Evolutionary conservation across 192 early-diverging fungal species (phyloP), one percentile per base, ranked within the genome.

Genomic region (Rhizophlyctis rosea): DNA sequence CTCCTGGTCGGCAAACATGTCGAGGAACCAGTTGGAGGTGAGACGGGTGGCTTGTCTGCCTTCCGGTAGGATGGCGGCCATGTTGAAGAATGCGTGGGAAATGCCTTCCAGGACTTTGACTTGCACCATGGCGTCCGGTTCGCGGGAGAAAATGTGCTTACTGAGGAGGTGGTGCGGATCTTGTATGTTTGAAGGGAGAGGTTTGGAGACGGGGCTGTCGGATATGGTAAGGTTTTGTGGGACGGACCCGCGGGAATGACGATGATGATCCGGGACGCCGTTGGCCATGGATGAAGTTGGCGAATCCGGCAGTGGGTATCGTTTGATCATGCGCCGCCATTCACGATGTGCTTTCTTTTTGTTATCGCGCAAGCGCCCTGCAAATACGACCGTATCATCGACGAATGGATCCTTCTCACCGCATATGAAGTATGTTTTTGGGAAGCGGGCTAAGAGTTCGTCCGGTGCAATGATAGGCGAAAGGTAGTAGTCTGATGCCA

Each of bases 391-490:
- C 2, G 95, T 94, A 73, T 98, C 96, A 73, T 98, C 96, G 3
- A 98, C 91, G 39, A 98, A 83, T 2, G 96, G 96, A 69, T 98
- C 96, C 66, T 95, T 95, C 63, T 96, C 94, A 39, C 96, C 96
- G 61, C 88, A 90, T 52, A 98, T 81, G 51, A 96, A 84, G 68
- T 91, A 94, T 0, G 89, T 89, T 25, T 89, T 88, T 21, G 96
- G 96, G 70, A 96, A 98, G 36, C 87, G 81, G 1, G 90, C 91
- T 44, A 98, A 67, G 16, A 98, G 65, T 48, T 87, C 79, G 59
- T 90, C 86, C 0, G 96, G 96, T 0, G 93, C 91, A 23, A 90
- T 79, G 7, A 91, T 78, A 1, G 96, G 96, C 28, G 85, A 89
- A 11, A 98, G 72, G 21, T 91, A 83, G 62, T 95, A 96, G 70